A percentile compares a stretch with the other conserved stretches of the same genome.
These are phyloP conservation scores for Monosporascus sp. DNA, from an alignment of 2,329 filamentous ascomycete species.

Conservation along the genomic window DNA sequence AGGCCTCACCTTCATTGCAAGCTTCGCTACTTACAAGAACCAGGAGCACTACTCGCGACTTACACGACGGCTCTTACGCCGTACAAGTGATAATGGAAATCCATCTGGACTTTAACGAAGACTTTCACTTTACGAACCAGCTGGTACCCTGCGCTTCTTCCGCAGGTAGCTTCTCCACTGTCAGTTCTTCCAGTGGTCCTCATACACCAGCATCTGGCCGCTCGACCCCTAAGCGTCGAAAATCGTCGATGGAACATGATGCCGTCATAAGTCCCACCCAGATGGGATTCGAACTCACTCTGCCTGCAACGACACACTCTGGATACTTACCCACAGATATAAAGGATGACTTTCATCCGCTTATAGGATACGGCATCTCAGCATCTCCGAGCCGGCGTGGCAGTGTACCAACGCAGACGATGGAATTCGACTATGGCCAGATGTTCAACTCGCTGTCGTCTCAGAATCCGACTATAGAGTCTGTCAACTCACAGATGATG, in stretches of 20 bases:
- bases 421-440: conserved; percentile 21
- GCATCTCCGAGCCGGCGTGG: conserved; percentile 18
- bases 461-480: conserved; percentile 12
- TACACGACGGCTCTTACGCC: conserved; percentile 10
- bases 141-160: conserved; percentile 18
- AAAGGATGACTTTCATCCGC: conserved; percentile 14
- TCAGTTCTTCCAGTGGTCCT: conserved; percentile 23
- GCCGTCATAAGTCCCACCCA: conserved; percentile 17
- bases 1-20: conserved; percentile 11
- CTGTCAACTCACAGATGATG: conserved; percentile 9
- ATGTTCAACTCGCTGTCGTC: conserved; percentile 11
- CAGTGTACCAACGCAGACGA: conserved; percentile 14
- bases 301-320: conserved; percentile 25
- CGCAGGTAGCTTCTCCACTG: conserved; percentile 24
- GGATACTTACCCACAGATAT: conserved; percentile 23
- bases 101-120: conserved; percentile 32
- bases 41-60: conserved; percentile 7
- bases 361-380: conserved; percentile 13
- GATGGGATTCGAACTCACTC: conserved; percentile 24
- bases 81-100: conserved; percentile 18
- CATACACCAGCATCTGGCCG: conserved; percentile 28
- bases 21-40: conserved; percentile 6
- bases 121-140: conserved; percentile 19
- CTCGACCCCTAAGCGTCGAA: conserved; percentile 24
- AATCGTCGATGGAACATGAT: conserved; percentile 20